Evolutionary conservation across 495 filamentous ascomycete genomes (phyloP).

Genomic region (Trichoderma asperelloides): DNA sequence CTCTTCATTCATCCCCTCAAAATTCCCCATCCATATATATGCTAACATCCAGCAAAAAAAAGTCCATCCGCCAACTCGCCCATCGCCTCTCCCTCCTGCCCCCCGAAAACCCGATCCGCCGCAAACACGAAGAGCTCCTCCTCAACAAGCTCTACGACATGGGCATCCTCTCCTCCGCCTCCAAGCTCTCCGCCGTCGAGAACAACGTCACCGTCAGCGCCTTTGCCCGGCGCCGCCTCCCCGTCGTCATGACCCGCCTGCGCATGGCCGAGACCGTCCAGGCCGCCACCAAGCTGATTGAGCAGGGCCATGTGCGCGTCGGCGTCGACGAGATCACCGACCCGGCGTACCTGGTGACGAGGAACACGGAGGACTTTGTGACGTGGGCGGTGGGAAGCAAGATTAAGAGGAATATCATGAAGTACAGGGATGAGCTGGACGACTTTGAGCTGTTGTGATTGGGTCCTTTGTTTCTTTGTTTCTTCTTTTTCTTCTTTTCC

Average conservation of each 20-base stretch:
- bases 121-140: constrained; percentile 71
- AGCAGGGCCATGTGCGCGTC: constrained; percentile 92
- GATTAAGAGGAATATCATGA: constrained; percentile 91
- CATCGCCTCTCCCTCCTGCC: constrained; percentile 76
- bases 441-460: constrained; percentile 82
- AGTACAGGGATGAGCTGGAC: constrained; percentile 89
- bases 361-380: constrained; percentile 91
- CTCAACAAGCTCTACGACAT: constrained; percentile 86
- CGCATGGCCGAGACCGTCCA: constrained; percentile 85
- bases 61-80: constrained; percentile 74
- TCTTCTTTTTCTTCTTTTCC: background rate
- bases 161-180: constrained; percentile 66
- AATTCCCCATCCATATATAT: background rate
- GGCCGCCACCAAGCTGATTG: constrained; percentile 75
- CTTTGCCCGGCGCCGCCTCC: constrained; percentile 70
- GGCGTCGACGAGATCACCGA: constrained; percentile 88
- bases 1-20: background rate
- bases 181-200: constrained; percentile 78
- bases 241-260: constrained; percentile 77
- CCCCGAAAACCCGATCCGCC: constrained; percentile 62
- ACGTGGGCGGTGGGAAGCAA: constrained; percentile 95
- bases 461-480: too few species aligned
- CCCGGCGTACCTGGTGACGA: constrained; percentile 64
- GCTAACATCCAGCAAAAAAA: too few species aligned
- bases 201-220: constrained; percentile 75